These are phyloP conservation scores for Mycena rebaudengoi DNA, from an alignment of 768 basidiomycete genomes.

Conservation along the genomic window DNA sequence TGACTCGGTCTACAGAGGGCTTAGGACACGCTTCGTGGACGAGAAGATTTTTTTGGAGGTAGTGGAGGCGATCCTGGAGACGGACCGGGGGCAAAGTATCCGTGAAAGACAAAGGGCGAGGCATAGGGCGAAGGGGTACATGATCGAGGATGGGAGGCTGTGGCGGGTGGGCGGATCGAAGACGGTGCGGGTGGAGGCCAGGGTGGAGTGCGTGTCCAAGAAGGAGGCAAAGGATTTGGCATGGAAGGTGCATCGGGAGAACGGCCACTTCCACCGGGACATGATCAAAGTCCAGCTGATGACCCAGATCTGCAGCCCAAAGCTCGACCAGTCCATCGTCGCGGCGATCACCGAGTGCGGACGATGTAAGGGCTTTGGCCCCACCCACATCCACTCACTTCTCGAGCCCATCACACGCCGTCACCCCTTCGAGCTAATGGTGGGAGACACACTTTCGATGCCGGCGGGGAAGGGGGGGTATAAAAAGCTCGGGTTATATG, in stretches of 20 bases:
- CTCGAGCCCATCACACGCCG: constrained; percentile 1
- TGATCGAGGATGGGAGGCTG: constrained; percentile 30
- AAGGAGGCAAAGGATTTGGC: constrained; percentile 34
- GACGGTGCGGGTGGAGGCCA: neutral
- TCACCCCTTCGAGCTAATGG: neutral
- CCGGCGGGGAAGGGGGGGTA: constrained; percentile 2
- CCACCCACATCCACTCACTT: neutral
- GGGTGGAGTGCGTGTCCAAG: constrained; percentile 36
- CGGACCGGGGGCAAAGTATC: constrained; percentile 14
- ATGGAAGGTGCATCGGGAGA: constrained; percentile 22
- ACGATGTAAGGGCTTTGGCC: constrained; percentile 14
- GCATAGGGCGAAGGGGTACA: constrained; percentile 22
- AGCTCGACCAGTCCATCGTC: constrained; percentile 34
- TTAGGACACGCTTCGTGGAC: constrained; percentile 8
- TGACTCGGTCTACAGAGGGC: neutral
- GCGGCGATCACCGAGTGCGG: constrained; percentile 34
- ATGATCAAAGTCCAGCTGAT: constrained; percentile 37
- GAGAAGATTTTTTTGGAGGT: constrained; percentile 25
- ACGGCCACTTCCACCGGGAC: constrained; percentile 44
- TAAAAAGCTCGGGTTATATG: neutral
- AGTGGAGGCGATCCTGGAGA: constrained; percentile 11
- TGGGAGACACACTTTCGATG: constrained; percentile 8
- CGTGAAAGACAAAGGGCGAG: constrained; percentile 11
- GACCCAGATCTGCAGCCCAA: constrained; percentile 35
- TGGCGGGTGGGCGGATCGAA: constrained; percentile 21